phyloP scores from a whole-genome alignment of 2,329 filamentous ascomycete genomes.

The Paracamarosporium sp. region DNA sequence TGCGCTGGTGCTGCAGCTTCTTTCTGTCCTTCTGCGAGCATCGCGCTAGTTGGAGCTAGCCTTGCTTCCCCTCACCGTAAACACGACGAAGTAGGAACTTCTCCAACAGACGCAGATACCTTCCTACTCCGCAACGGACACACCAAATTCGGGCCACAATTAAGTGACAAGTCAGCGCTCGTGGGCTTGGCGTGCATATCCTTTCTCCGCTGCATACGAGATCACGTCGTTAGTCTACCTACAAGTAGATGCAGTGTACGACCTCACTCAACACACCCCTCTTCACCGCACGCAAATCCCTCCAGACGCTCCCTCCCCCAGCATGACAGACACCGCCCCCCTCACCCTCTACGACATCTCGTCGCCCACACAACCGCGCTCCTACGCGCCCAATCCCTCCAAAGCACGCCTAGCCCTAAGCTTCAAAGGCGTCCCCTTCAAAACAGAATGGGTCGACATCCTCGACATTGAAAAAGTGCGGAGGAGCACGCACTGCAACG shows the following conservation, averaged over 20 bases:
- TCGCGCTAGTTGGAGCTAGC: neutral
- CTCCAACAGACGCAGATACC: neutral
- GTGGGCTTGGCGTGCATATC: neutral
- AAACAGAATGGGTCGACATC: constrained; percentile 61
- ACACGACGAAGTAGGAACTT: too few species aligned
- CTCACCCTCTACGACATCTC: constrained; percentile 59
- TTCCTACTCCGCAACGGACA: too few species aligned
- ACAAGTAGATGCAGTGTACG: too few species aligned
- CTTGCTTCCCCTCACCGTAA: neutral
- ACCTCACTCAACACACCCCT: too few species aligned
- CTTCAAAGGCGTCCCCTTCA: constrained; percentile 56
- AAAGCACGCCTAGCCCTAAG: constrained; percentile 60
- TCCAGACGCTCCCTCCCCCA: too few species aligned
- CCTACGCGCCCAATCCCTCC: constrained; percentile 59
- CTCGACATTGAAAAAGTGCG: constrained; percentile 61
- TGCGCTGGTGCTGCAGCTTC: constrained; percentile 16
- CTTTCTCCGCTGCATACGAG: neutral
- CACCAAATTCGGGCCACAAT: neutral
- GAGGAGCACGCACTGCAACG: constrained; percentile 52
- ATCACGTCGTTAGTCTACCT: too few species aligned
- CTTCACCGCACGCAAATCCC: too few species aligned
- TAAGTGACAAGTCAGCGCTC: neutral
- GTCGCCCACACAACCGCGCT: constrained; percentile 45
- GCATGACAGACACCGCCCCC: constrained; percentile 26
- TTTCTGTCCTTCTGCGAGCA: neutral